Base-by-base conservation (phyloP, 2,329 filamentous ascomycete genomes). In the Trichoderma endophyticum region DNA sequence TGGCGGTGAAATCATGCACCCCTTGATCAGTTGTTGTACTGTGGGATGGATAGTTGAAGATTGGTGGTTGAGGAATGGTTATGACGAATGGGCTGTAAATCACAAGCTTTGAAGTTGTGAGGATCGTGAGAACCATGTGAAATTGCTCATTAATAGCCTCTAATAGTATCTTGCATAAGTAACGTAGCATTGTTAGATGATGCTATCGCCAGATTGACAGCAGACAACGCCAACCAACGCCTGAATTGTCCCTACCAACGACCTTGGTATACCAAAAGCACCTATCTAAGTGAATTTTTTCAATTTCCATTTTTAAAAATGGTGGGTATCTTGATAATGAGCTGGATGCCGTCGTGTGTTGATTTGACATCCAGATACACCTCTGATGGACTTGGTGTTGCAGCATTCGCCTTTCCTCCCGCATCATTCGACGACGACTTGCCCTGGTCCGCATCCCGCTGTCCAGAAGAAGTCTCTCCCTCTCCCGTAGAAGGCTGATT, bases 341-440 rank as follows among this genome's bases (percentile, higher is more conserved):
- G 77, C 78, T 88, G 87, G 75, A 88, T 88, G 2, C 87, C 87
- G 69, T 88, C 87, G 54, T 83, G 86, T 5, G 87, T 89, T 39
- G 86, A 88, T 78, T 87, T 87, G 72, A 89, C 86, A 74, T 89
- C 87, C 71, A 89, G 76, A 75, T 86, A 88, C 32, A 89, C 84
- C 76, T 89, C 87, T 2, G 86, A 86, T 3, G 86, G 86, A 73
- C 81, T 82, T 24, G 83, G 83, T 21, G 71, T 69, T 5, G 77
- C 77, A 4, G 79, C 77, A 3, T 80, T 78, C 70, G 81, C 79
- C 71, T 81, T 83, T 61, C 75, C 73, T 61, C 76, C 73, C 21
- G 73, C 61, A 59, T 70, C 69, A 21, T 18, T n/a, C 32, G 76
- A 73, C 60, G 77, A 73, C 62, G 77, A 75, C 21, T 86, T 60